These are phyloP conservation scores for Phytopythium aichiense DNA, from an alignment of 352 stramenopile species.

Conservation along the genomic window DNA sequence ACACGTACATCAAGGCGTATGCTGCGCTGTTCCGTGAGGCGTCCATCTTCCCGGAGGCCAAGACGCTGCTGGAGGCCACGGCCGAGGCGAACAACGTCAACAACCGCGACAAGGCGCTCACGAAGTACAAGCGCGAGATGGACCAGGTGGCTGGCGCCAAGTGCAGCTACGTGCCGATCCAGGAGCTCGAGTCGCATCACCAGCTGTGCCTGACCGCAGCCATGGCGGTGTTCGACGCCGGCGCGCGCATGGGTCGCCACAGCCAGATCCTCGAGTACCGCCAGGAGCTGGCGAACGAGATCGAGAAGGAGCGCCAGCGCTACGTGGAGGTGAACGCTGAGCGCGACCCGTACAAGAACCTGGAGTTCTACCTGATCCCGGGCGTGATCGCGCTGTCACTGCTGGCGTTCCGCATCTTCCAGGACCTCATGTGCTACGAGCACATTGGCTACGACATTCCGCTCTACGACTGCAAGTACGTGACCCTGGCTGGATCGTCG, in stretches of 20 bases:
- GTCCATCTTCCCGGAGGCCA: slow-evolving; percentile 95
- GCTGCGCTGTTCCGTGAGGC: slow-evolving; percentile 94
- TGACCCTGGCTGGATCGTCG: slow-evolving; percentile 9
- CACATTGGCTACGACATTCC: slow-evolving; percentile 81
- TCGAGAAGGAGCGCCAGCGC: slow-evolving; percentile 86
- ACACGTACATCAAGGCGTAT: slow-evolving; percentile 97
- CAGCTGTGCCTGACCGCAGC: slow-evolving; percentile 71
- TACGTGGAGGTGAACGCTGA: slow-evolving; percentile 94
- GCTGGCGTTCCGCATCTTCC: slow-evolving; percentile 85
- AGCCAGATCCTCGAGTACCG: slow-evolving; percentile 89
- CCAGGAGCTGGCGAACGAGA: slow-evolving; percentile 79
- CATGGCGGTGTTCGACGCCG: slow-evolving; percentile 90
- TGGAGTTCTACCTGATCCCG: slow-evolving; percentile 93
- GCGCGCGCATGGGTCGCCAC: slow-evolving; percentile 94
- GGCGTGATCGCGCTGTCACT: slow-evolving; percentile 86
- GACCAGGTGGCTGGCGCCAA: slow-evolving; percentile 84
- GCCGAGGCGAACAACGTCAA: slow-evolving; percentile 98
- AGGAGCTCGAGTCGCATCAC: slow-evolving; percentile 91
- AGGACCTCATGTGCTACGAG: slow-evolving; percentile 84
- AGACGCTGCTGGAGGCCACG: slow-evolving; percentile 97
- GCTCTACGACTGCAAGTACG: slow-evolving; percentile 90
- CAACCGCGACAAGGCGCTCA: slow-evolving; percentile 77
- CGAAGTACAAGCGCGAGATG: slow-evolving; percentile 94
- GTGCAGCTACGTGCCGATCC: slow-evolving; percentile 84
- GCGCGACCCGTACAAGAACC: slow-evolving; percentile 94